These are phyloP conservation scores for Mucor lusitanicus DNA, from an alignment of 371 early-diverging fungal species.

Conservation along the genomic window DNA sequence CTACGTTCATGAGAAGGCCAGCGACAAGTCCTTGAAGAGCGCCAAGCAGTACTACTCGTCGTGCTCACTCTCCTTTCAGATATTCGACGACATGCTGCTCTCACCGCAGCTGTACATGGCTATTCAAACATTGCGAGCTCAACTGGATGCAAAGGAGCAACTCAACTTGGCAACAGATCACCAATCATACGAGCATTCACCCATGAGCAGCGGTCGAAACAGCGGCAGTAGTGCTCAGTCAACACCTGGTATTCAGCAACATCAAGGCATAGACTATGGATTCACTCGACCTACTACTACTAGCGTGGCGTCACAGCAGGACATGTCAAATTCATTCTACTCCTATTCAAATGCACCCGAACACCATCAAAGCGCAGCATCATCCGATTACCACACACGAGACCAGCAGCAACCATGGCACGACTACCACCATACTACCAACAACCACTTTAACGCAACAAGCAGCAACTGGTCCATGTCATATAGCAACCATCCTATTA, in stretches of 20 bases:
- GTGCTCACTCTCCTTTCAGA: constrained; percentile 7
- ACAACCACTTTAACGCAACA: not conserved
- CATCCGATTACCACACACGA: not conserved
- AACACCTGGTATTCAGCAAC: not conserved
- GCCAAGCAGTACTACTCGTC: not conserved
- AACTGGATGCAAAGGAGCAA: constrained; percentile 5
- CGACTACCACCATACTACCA: too few relatives aligned
- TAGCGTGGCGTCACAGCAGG: not conserved
- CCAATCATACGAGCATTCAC: not conserved
- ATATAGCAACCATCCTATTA: too few relatives aligned
- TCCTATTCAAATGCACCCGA: not conserved
- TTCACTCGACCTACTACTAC: not conserved
- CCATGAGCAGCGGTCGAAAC: not conserved
- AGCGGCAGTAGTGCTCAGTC: not conserved
- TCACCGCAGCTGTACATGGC: constrained; percentile 14
- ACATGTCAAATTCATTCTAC: not conserved
- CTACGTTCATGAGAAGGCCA: not conserved
- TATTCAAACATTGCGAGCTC: constrained; percentile 7
- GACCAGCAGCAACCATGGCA: not conserved
- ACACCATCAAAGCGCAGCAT: not conserved
- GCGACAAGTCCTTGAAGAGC: not conserved
- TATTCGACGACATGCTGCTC: constrained; percentile 12
- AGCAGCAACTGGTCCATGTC: not conserved
- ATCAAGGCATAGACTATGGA: not conserved
- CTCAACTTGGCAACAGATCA: not conserved